Conservation (phyloP, 495 filamentous ascomycete species). For the Annulohypoxylon moriforme region DNA sequence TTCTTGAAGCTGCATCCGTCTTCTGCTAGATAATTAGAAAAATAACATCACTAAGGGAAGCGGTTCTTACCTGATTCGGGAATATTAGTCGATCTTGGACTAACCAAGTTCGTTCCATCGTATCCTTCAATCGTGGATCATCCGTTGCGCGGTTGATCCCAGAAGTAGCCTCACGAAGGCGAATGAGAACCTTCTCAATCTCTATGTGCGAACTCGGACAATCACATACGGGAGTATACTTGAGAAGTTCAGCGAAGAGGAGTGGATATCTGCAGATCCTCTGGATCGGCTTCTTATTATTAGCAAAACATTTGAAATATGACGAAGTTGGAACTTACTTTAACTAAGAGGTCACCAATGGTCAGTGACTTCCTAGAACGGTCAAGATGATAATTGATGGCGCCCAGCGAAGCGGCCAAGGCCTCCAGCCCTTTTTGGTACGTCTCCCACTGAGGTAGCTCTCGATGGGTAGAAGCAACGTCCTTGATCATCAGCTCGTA, state of each 20-base stretch:
- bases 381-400: slow-evolving; percentile 71
- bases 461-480: slow-evolving; percentile 72
- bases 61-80: slow-evolving; percentile 69
- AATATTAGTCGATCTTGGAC: slow-evolving; percentile 82
- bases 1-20: slow-evolving; percentile 59
- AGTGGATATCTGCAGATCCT: slow-evolving; percentile 93
- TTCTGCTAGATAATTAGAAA: slow-evolving; percentile 48
- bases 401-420: slow-evolving; percentile 77
- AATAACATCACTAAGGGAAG: background rate
- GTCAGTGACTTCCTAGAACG: slow-evolving; percentile 78
- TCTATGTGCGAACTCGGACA: slow-evolving; percentile 83
- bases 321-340: slow-evolving; percentile 64
- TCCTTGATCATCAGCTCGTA: slow-evolving; percentile 86
- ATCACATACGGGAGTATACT: slow-evolving; percentile 83
- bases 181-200: slow-evolving; percentile 77
- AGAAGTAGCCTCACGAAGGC: slow-evolving; percentile 74
- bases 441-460: slow-evolving; percentile 78
- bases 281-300: slow-evolving; percentile 80
- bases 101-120: slow-evolving; percentile 77
- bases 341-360: slow-evolving; percentile 88
- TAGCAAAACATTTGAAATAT: slow-evolving; percentile 20
- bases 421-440: slow-evolving; percentile 92
- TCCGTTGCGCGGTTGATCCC: slow-evolving; percentile 84
- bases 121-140: slow-evolving; percentile 66
- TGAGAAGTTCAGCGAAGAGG: slow-evolving; percentile 83